Conservation (phyloP, 2,329 filamentous ascomycete genomes). For the Paecilomyces niveus region DNA sequence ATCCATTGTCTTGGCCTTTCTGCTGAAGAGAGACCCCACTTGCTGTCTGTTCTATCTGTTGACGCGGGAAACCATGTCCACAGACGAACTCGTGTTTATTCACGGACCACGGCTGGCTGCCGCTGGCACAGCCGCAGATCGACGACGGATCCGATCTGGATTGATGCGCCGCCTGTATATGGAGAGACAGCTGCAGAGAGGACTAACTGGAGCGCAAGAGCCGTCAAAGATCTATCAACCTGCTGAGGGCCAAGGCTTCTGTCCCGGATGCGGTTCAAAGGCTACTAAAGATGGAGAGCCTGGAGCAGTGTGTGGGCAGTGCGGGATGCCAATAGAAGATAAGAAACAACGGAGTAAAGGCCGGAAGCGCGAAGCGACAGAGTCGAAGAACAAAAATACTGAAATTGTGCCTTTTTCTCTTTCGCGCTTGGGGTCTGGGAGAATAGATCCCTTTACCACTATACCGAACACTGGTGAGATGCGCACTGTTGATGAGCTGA, state of each 20-base stretch:
- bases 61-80: neutral
- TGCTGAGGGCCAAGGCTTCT: neutral
- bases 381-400: neutral
- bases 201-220: neutral
- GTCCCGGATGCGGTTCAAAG: neutral
- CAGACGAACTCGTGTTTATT: constrained; percentile 5
- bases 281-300: neutral
- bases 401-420: neutral
- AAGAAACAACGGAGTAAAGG: neutral
- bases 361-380: neutral
- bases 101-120: constrained; percentile 8
- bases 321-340: neutral
- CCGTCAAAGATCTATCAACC: neutral
- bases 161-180: constrained; percentile 9
- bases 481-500: neutral
- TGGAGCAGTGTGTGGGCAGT: neutral
- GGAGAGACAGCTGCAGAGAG: constrained; percentile 3
- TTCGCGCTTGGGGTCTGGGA: neutral
- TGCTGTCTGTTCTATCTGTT: neutral
- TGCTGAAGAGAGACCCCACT: neutral
- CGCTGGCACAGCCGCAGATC: constrained; percentile 7
- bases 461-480: neutral
- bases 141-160: constrained; percentile 7
- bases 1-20: neutral
- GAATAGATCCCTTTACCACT: neutral